A percentile compares a stretch with the other conserved stretches of the same genome.
These are phyloP conservation scores for Leccinellum albellum DNA, from an alignment of 768 basidiomycete genomes.

Conservation along the genomic window DNA sequence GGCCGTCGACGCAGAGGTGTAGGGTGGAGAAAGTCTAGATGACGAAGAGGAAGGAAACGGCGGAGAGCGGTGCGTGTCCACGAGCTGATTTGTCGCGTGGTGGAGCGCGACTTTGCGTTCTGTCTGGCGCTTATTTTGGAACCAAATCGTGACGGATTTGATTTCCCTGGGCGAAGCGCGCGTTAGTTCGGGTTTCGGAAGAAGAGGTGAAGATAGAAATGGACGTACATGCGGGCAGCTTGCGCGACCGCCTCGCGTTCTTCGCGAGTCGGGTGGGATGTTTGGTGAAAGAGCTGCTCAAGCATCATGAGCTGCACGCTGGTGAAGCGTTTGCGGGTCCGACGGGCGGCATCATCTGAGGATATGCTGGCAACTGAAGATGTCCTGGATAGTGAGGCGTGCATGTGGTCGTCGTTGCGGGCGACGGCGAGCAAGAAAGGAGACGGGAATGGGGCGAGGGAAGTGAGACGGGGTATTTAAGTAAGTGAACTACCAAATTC, in stretches of 20 bases:
- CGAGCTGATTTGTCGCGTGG: slow-evolving; percentile 27
- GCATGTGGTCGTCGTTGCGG: slow-evolving; percentile 12
- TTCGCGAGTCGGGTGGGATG: slow-evolving; percentile 71
- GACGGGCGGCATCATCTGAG: slow-evolving; percentile 48
- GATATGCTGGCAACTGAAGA: slow-evolving; percentile 55
- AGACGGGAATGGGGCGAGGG: neutral
- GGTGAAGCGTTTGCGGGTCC: slow-evolving; percentile 70
- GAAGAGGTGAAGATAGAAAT: neutral
- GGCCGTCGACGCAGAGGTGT: slow-evolving; percentile 26
- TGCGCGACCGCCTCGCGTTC: slow-evolving; percentile 63
- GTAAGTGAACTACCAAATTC: slow-evolving; percentile 7
- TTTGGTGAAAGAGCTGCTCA: slow-evolving; percentile 68
- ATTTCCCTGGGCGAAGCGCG: slow-evolving; percentile 25
- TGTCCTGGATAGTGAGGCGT: slow-evolving; percentile 45
- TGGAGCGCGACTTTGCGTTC: slow-evolving; percentile 53
- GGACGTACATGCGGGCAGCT: slow-evolving; percentile 59
- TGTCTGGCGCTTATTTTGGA: slow-evolving; percentile 37
- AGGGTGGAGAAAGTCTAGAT: slow-evolving; percentile 14
- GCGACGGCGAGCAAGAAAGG: slow-evolving; percentile 2
- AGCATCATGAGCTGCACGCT: slow-evolving; percentile 66
- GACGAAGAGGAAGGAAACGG: slow-evolving; percentile 15
- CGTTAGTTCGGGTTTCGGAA: slow-evolving; percentile 11
- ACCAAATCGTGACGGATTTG: slow-evolving; percentile 35
- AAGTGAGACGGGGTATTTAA: slow-evolving; percentile 22
- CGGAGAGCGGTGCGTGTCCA: slow-evolving; percentile 14